These are phyloP conservation scores for Amylocarpus encephaloides DNA, from an alignment of 2,329 filamentous ascomycete genomes.

Conservation along the genomic window DNA sequence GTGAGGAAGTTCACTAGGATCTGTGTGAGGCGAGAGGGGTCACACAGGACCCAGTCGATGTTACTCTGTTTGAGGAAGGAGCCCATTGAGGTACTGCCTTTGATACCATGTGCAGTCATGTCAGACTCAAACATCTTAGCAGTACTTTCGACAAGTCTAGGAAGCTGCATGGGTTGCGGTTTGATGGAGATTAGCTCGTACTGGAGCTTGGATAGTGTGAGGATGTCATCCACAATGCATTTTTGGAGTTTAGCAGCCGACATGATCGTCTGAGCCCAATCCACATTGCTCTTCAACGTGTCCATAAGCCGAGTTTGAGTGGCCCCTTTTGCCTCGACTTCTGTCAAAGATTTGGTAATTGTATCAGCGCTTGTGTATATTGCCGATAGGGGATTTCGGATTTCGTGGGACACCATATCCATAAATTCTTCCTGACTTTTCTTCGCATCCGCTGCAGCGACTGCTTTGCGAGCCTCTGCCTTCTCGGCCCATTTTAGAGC, in stretches of 20 bases:
- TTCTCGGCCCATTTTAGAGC: slow-evolving; percentile 26
- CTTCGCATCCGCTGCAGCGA: slow-evolving; percentile 51
- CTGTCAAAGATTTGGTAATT: slow-evolving; percentile 47
- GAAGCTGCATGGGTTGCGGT: slow-evolving; percentile 61
- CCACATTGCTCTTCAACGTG: slow-evolving; percentile 46
- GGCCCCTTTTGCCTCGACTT: slow-evolving; percentile 31
- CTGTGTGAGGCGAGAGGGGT: slow-evolving; percentile 69
- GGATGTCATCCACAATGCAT: slow-evolving; percentile 67
- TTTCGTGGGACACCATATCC: slow-evolving; percentile 67
- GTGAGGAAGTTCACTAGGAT: slow-evolving; percentile 75
- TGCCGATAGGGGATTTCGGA: slow-evolving; percentile 67
- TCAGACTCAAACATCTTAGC: slow-evolving; percentile 77
- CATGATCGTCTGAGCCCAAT: slow-evolving; percentile 71
- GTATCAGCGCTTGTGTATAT: slow-evolving; percentile 71
- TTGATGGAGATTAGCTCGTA: slow-evolving; percentile 68
- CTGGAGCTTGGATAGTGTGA: slow-evolving; percentile 70
- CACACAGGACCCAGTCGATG: slow-evolving; percentile 61
- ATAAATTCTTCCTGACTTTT: slow-evolving; percentile 76
- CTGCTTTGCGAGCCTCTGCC: slow-evolving; percentile 37
- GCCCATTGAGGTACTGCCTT: slow-evolving; percentile 58
- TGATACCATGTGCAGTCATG: slow-evolving; percentile 61
- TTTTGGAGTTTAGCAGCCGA: slow-evolving; percentile 77
- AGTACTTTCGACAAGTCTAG: slow-evolving; percentile 58
- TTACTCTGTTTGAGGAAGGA: slow-evolving; percentile 50
- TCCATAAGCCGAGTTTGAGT: slow-evolving; percentile 40